A percentile compares a stretch with the other conserved stretches of the same genome.
These are phyloP conservation scores for Saturnispora hagleri DNA, from an alignment of 805 yeast genomes.

Conservation along the genomic window DNA sequence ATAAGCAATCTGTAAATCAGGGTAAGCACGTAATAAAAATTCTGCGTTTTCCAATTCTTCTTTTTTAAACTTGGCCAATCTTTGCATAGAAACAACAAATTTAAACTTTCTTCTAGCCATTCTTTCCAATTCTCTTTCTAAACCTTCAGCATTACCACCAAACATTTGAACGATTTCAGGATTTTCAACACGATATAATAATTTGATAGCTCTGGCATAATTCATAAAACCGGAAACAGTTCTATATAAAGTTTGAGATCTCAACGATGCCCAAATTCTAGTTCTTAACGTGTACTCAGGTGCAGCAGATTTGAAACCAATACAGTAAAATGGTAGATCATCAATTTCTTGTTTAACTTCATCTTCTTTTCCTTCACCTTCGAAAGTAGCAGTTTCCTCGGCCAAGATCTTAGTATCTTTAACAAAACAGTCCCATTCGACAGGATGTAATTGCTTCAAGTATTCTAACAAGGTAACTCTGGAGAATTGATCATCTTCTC, in stretches of 20 bases:
- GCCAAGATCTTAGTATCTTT: slow-evolving; percentile 93
- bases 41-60: slow-evolving; percentile 77
- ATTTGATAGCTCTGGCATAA: slow-evolving; percentile 90
- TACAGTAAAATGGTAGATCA: slow-evolving; percentile 88
- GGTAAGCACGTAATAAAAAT: slow-evolving; percentile 72
- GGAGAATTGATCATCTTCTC: slow-evolving; percentile 95
- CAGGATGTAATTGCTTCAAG: slow-evolving; percentile 89
- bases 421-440: slow-evolving; percentile 96
- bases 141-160: slow-evolving; percentile 96
- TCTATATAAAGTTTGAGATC: slow-evolving; percentile 94
- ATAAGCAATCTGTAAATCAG: slow-evolving; percentile 84
- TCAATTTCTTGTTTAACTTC: slow-evolving; percentile 76
- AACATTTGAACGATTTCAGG: slow-evolving; percentile 95
- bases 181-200: slow-evolving; percentile 88
- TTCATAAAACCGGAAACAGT: slow-evolving; percentile 98
- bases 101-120: slow-evolving; percentile 82
- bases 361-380: slow-evolving; percentile 54
- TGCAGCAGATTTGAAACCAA: slow-evolving; percentile 96
- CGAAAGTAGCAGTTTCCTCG: slow-evolving; percentile 83
- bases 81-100: slow-evolving; percentile 79
- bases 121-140: slow-evolving; percentile 86
- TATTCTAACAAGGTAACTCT: slow-evolving; percentile 91
- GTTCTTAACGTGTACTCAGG: slow-evolving; percentile 95
- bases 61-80: slow-evolving; percentile 59
- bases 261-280: slow-evolving; percentile 95